phyloP scores from a whole-genome alignment of 257 asterid species.

The Echium plantagineum region DNA sequence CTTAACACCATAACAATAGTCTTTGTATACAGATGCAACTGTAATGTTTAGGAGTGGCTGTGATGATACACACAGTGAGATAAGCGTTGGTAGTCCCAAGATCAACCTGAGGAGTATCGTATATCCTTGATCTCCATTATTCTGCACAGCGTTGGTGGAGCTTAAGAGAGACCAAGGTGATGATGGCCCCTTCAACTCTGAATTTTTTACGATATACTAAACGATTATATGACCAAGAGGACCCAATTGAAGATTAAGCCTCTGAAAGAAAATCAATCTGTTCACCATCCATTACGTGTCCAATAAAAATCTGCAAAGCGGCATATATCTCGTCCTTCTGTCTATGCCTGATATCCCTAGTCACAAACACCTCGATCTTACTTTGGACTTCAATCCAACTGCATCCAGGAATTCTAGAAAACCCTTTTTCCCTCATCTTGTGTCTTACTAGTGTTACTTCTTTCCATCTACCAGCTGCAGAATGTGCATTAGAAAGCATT shows the following conservation, averaged over 20 bases:
- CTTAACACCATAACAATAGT: too few relatives aligned
- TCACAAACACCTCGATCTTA: conserved; percentile 55
- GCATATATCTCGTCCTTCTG: conserved; percentile 27
- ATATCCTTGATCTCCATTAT: conserved; percentile 39
- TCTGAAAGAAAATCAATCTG: conserved; percentile 9
- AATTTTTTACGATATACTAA: too few relatives aligned
- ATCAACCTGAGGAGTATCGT: conserved; percentile 30
- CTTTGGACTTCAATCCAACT: conserved; percentile 71
- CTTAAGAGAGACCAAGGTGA: too few relatives aligned
- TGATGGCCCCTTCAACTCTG: too few relatives aligned
- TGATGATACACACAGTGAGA: conserved; percentile 36
- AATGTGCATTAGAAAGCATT: conserved; percentile 80
- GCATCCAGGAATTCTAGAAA: conserved; percentile 57
- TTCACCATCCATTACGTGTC: conserved; percentile 22
- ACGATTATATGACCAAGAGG: background rate
- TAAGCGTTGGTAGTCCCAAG: conserved; percentile 34
- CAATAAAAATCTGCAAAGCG: conserved; percentile 23
- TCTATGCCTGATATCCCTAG: conserved; percentile 40
- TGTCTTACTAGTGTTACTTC: conserved; percentile 30
- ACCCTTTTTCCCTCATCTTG: conserved; percentile 50
- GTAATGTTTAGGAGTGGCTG: too few relatives aligned
- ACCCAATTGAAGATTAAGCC: conserved; percentile 4
- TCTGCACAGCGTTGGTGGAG: conserved; percentile 10
- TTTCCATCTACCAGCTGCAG: conserved; percentile 74
- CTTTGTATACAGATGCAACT: too few relatives aligned